phyloP scores from a whole-genome alignment of 179 eudicot genomes.

The Vitellaria paradoxa region DNA sequence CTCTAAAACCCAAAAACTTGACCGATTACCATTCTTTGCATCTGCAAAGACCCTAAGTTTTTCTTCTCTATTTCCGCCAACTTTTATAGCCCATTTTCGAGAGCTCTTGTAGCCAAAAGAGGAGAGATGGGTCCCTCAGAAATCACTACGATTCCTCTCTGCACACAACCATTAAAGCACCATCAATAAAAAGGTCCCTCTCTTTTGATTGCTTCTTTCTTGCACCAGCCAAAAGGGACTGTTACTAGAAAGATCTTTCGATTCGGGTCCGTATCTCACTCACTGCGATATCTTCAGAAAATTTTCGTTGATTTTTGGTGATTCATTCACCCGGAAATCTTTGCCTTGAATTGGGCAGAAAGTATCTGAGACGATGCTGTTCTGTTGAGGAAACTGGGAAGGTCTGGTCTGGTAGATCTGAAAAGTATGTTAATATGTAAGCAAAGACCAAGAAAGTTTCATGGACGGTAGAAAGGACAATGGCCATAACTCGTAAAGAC shows the following conservation, averaged over 20 bases:
- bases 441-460: too few relatives aligned
- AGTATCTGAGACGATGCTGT: background rate
- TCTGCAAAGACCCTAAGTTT: background rate
- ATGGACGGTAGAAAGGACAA: too few relatives aligned
- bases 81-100: background rate
- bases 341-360: slow-evolving; percentile 2
- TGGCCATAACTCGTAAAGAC: too few relatives aligned
- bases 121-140: slow-evolving; percentile 10
- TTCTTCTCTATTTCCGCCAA: background rate
- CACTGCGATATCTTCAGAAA: background rate
- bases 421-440: background rate
- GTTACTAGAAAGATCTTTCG: background rate
- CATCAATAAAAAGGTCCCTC: background rate
- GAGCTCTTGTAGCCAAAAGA: background rate
- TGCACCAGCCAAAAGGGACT: slow-evolving; percentile 4
- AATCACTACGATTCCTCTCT: slow-evolving; percentile 1
- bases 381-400: too few relatives aligned
- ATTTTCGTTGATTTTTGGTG: slow-evolving; percentile 1
- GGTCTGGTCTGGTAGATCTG: too few relatives aligned
- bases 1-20: slow-evolving; percentile 7
- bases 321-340: slow-evolving; percentile 5
- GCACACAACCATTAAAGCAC: background rate
- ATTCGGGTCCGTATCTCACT: slow-evolving; percentile 2
- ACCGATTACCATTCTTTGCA: slow-evolving; percentile 5
- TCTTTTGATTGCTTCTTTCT: background rate